Conservation (phyloP, 257 asterid species). For the Scutellaria barbata region DNA sequence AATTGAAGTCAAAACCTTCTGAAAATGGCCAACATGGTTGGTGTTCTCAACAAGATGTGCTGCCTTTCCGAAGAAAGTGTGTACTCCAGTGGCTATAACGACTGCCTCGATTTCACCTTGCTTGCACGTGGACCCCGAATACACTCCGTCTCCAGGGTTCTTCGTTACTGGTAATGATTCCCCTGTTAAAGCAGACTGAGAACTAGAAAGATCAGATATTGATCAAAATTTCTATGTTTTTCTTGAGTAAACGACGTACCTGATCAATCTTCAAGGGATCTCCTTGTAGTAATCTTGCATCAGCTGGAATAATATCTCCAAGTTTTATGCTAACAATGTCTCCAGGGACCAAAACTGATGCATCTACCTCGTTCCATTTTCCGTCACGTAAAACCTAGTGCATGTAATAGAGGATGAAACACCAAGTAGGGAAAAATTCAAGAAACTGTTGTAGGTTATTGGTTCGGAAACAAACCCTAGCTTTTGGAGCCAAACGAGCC, state of each 20-base stretch:
- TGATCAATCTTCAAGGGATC: constrained; percentile 82
- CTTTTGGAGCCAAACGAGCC: constrained; percentile 80
- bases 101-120: constrained; percentile 60
- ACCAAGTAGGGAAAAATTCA: too few relatives aligned
- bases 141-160: constrained; percentile 52
- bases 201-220: not conserved
- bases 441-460: not conserved
- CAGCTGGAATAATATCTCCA: constrained; percentile 86
- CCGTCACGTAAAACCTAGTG: constrained; percentile 63
- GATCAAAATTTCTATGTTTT: not conserved
- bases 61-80: constrained; percentile 61
- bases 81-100: constrained; percentile 60
- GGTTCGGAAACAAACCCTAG: constrained; percentile 47
- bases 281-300: constrained; percentile 74
- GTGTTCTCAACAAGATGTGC: constrained; percentile 65
- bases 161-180: constrained; percentile 59
- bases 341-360: constrained; percentile 73
- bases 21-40: constrained; percentile 55
- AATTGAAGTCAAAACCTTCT: constrained; percentile 74
- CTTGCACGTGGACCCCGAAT: constrained; percentile 59
- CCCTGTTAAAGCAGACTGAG: constrained; percentile 59
- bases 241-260: constrained; percentile 19
- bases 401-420: not conserved
- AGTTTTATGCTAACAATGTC: constrained; percentile 68
- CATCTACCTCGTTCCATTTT: constrained; percentile 70